phyloP scores from a whole-genome alignment of 352 stramenopile genomes.

The Pythium angustatum region DNA sequence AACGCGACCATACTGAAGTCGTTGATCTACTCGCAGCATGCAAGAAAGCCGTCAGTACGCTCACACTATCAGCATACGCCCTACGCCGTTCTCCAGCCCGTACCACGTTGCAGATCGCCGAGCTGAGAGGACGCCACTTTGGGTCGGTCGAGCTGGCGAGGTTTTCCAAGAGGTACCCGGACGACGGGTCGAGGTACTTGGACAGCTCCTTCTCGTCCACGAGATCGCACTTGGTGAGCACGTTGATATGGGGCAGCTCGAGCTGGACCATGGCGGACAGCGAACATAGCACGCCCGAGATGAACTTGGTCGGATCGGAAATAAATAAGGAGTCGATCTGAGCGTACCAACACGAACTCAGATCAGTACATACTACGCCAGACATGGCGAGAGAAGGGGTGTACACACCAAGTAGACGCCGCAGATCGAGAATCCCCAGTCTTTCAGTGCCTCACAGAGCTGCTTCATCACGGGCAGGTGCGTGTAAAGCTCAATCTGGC shows the following conservation, averaged over 20 bases:
- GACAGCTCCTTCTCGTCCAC: constrained; percentile 88
- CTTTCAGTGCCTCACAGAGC: constrained; percentile 78
- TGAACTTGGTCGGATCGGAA: constrained; percentile 97
- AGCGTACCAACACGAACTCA: background rate
- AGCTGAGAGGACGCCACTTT: constrained; percentile 82
- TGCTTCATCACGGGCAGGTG: constrained; percentile 92
- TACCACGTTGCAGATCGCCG: constrained; percentile 88
- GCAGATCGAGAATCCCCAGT: constrained; percentile 89
- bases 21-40: constrained; percentile 59
- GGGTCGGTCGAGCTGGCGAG: constrained; percentile 74
- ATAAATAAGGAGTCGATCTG: constrained; percentile 94
- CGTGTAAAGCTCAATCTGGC: constrained; percentile 92
- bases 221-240: constrained; percentile 92
- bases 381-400: background rate
- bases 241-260: constrained; percentile 96
- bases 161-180: constrained; percentile 82
- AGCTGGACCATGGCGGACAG: constrained; percentile 98
- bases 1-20: constrained; percentile 98
- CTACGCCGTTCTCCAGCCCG: constrained; percentile 16
- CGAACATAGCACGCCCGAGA: constrained; percentile 96
- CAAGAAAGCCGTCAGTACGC: background rate
- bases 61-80: background rate
- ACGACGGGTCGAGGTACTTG: constrained; percentile 87
- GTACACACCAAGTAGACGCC: constrained; percentile 81
- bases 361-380: too few relatives aligned